Evolutionary conservation across 768 basidiomycete species (phyloP).

Genomic region (Nidula microcarpa): DNA sequence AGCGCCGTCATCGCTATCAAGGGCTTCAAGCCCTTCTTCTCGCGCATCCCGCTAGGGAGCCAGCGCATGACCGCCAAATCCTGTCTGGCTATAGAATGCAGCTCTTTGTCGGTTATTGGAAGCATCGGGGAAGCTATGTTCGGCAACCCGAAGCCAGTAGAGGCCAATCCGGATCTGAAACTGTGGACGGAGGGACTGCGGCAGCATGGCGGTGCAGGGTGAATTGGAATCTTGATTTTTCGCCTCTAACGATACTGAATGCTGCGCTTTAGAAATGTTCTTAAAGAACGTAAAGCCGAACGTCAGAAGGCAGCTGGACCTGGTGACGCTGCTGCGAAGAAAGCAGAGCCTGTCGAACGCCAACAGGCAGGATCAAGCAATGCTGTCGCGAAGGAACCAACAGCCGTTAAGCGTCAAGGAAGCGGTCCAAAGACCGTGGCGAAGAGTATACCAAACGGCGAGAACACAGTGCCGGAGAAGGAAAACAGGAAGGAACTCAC

Average conservation of each 20-base stretch:
- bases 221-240: conserved; percentile 18
- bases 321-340: background rate
- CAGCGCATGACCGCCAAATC: conserved; percentile 31
- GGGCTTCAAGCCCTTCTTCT: conserved; percentile 46
- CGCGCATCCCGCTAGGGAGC: conserved; percentile 43
- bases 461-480: no score
- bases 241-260: conserved; percentile 19
- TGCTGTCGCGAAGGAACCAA: no score
- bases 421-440: no score
- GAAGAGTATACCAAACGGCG: no score
- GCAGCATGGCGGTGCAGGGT: conserved; percentile 60
- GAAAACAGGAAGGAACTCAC: no score
- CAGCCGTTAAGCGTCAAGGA: no score
- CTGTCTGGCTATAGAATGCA: conserved; percentile 54
- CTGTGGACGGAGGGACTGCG: conserved; percentile 58
- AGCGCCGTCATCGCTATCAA: conserved; percentile 46
- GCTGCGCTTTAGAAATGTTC: conserved; percentile 35
- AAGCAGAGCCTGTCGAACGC: conserved; percentile 1
- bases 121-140: conserved; percentile 41
- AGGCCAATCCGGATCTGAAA: conserved; percentile 33
- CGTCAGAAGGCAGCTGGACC: conserved; percentile 1
- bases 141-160: conserved; percentile 48
- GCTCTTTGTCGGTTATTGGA: conserved; percentile 37
- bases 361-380: background rate
- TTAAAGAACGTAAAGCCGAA: conserved; percentile 12